Base-by-base conservation (phyloP, 1,284 basidiomycete genomes). In the Ceratorhiza oryzae-sativae region DNA sequence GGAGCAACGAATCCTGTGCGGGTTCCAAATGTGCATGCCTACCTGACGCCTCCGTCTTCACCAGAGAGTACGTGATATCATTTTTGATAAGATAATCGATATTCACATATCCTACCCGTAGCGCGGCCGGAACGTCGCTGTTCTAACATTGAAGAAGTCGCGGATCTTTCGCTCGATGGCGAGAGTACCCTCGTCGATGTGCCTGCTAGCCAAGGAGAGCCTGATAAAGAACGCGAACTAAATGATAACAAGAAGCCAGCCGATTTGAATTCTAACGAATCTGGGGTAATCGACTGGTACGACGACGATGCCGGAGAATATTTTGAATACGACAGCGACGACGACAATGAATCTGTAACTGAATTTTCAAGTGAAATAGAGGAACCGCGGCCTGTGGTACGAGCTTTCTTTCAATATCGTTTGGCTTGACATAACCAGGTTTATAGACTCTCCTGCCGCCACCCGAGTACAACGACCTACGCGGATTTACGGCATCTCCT, bases 1-100 rank as follows among this genome's bases (percentile, higher is more conserved):
- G 10, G 18, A 8, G 15, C 32, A 39, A 15, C 20, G 12, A 32
- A 36, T 32, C 45, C 23, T 3, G 42, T 45, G 42, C 45, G 25
- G 12, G 13, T 3, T 20, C 32, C 45, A 5, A 27, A 10, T 65
- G 34, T 23, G 23, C 30, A 32, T 5, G 20, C 62, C 3, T 65
- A 65, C 41, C 46, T 65, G 48, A 65, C 62, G 51, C 62, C 62
- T n/a, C 62, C 62, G 4, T 65, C 62, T 39, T 65, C 62, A 3
- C 62, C 62, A 53, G 62, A 65, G 32, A 27, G 62, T 65, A 25
- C 51, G 62, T 65, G 3, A 49, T 65, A 20, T 32, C 6, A 15
- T 5, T 34, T 25, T 32, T 36, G 18, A 34, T 30, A 6, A 32
- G 30, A 3, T 8, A 12, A 36, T 2, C 46, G 23, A 25, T 27